Conservation (phyloP, 768 basidiomycete species). For the Goffeauzyma gilvescens region DNA sequence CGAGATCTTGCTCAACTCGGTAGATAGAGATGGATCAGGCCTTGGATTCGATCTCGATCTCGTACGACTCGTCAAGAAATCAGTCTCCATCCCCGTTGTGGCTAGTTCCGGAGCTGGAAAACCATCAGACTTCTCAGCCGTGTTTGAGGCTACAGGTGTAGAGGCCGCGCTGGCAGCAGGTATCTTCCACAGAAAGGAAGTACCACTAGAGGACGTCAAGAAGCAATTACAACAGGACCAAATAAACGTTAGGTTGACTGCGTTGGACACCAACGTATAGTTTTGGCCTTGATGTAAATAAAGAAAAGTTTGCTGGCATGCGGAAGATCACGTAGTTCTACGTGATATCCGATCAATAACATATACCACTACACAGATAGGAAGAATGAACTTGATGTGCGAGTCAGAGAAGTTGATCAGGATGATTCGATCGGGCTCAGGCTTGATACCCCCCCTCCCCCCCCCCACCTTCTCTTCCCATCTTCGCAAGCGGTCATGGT, state of each 20-base stretch:
- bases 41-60: conserved; percentile 78
- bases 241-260: conserved; percentile 16
- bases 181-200: conserved; percentile 84
- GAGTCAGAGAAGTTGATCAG: no score
- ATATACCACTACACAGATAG: no score
- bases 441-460: no score
- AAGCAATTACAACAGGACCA: conserved; percentile 26
- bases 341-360: no score
- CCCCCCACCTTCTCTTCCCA: no score
- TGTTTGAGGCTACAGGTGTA: conserved; percentile 58
- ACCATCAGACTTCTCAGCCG: conserved; percentile 63
- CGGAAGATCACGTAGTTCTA: no score
- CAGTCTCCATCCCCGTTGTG: conserved; percentile 76
- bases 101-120: conserved; percentile 85
- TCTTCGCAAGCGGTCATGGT: no score
- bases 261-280: neutral
- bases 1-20: conserved; percentile 84
- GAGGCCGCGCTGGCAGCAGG: conserved; percentile 92
- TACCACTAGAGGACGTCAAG: conserved; percentile 67
- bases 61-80: conserved; percentile 50
- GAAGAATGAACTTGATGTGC: no score
- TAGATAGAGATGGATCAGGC: conserved; percentile 87
- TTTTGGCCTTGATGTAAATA: no score
- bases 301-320: no score
- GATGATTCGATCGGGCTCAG: no score